Evolutionary conservation across 2,329 filamentous ascomycete genomes (phyloP).

Genomic region (Aspergillus nomiae): DNA sequence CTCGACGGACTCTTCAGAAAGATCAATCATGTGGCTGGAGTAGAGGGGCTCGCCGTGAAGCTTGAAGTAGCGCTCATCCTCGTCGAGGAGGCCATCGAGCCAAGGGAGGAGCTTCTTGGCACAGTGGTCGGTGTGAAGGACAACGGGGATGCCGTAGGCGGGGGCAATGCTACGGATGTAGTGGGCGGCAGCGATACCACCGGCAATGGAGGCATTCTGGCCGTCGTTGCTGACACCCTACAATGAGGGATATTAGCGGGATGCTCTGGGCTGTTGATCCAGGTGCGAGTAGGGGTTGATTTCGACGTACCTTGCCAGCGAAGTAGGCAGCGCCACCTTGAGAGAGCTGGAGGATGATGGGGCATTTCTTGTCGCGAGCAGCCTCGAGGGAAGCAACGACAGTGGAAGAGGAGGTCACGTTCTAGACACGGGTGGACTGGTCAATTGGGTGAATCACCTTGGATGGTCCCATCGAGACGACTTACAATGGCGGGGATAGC

Average conservation of each 20-base stretch:
- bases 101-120: slow-evolving; percentile 99
- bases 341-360: slow-evolving; percentile 89
- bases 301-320: slow-evolving; percentile 69
- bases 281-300: neutral
- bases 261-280: slow-evolving; percentile 1
- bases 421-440: slow-evolving; percentile 46
- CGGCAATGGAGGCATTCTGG: slow-evolving; percentile 86
- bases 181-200: slow-evolving; percentile 85
- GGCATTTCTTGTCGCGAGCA: slow-evolving; percentile 85
- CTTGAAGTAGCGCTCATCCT: slow-evolving; percentile 96
- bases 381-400: slow-evolving; percentile 89
- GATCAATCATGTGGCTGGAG: slow-evolving; percentile 97
- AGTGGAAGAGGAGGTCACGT: slow-evolving; percentile 91
- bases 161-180: slow-evolving; percentile 90
- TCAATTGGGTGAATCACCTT: slow-evolving; percentile 2
- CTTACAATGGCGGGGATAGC: slow-evolving; percentile 80
- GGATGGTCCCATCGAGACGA: slow-evolving; percentile 11
- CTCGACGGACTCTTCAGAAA: slow-evolving; percentile 87
- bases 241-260: neutral
- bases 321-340: slow-evolving; percentile 95
- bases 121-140: slow-evolving; percentile 97
- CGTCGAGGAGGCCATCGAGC: slow-evolving; percentile 94
- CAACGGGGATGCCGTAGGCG: slow-evolving; percentile 82
- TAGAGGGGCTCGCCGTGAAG: slow-evolving; percentile 87
- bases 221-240: slow-evolving; percentile 76